These are phyloP conservation scores for Trifolium dubium DNA, from an alignment of 306 rosid species.

Conservation along the genomic window DNA sequence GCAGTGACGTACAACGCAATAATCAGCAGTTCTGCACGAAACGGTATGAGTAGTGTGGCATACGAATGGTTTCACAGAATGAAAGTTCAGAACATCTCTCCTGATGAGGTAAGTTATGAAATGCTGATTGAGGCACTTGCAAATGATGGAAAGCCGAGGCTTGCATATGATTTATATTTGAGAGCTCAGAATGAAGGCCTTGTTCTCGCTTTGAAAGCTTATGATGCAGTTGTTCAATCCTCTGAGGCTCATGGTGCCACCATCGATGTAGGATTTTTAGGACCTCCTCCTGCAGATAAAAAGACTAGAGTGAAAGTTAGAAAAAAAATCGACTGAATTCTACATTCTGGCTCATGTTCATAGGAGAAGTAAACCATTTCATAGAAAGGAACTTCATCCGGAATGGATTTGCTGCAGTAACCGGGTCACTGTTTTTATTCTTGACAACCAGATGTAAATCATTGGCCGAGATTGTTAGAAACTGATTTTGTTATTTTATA, in stretches of 20 bases:
- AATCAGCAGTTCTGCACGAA: constrained; percentile 73
- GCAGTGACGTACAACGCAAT: constrained; percentile 89
- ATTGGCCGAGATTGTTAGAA: not conserved
- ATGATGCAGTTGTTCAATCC: constrained; percentile 67
- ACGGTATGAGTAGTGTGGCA: constrained; percentile 70
- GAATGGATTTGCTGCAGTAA: not conserved
- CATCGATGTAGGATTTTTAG: constrained; percentile 59
- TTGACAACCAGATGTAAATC: not conserved
- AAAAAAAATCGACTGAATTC: constrained; percentile 50
- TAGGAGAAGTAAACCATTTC: constrained; percentile 50
- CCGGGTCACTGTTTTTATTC: not conserved
- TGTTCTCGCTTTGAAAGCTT: constrained; percentile 69
- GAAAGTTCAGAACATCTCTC: constrained; percentile 74
- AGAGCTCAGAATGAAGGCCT: constrained; percentile 75
- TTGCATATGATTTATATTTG: constrained; percentile 76
- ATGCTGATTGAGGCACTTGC: constrained; percentile 90
- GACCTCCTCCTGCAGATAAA: constrained; percentile 71
- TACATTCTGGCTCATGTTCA: constrained; percentile 49
- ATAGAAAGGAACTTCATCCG: constrained; percentile 41
- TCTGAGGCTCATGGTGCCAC: constrained; percentile 58
- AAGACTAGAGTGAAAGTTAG: constrained; percentile 45
- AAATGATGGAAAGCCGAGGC: constrained; percentile 83
- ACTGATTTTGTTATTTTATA: not conserved
- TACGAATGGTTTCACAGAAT: constrained; percentile 93
- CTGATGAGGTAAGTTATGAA: constrained; percentile 75